Evolutionary conservation across 495 filamentous ascomycete species (phyloP), one percentile per base, ranked within the genome.

Genomic region (Neurospora intermedia): DNA sequence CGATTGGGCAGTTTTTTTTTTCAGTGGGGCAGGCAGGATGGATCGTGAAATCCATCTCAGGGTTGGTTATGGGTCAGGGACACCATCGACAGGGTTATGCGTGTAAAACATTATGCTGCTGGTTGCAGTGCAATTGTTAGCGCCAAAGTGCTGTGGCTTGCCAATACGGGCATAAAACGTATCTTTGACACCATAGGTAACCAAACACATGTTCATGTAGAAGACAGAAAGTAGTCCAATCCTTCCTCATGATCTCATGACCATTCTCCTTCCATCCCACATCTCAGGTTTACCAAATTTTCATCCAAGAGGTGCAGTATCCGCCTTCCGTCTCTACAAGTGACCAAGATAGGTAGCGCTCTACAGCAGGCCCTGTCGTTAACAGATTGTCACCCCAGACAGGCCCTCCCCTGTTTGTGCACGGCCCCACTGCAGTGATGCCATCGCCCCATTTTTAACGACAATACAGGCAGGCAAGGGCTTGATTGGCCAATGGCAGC

Each of bases 401-500:
- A 66, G 54, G 54, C 23, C 27, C 6, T 35, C 35, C 54, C 54
- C 11, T 66, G 54, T 16, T 66, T 35, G 27, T 16, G 54, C 6
- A 66, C 27, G 27, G 27, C 54, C 54, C 54, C 54, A 66, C 54
- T 66, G 7, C 23, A 66, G 54, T 66, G 54, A 66, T 15, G 54
- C 8, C 35, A 66, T 66, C 15, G 35, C 54, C 27, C 54, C 54
- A 16, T 15, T 66, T 18, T 66, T 6, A 31, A 66, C 54, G 54
- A 66, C 54, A 5, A 43, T 38, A 38, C 35, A 5, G 35, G 35
- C 43, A 45, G 20, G 70, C 73, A 40, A 27, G 69, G 73, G 20
- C 43, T 41, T 46, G 27, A 79, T 79, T 77, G 74, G 78, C 77
- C 78, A 80, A 80, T 80, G 73, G 77, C 69, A 76, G 70, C 69